Base-by-base conservation (phyloP, 1,139 yeast genomes). In the Citeromyces siamensis region DNA sequence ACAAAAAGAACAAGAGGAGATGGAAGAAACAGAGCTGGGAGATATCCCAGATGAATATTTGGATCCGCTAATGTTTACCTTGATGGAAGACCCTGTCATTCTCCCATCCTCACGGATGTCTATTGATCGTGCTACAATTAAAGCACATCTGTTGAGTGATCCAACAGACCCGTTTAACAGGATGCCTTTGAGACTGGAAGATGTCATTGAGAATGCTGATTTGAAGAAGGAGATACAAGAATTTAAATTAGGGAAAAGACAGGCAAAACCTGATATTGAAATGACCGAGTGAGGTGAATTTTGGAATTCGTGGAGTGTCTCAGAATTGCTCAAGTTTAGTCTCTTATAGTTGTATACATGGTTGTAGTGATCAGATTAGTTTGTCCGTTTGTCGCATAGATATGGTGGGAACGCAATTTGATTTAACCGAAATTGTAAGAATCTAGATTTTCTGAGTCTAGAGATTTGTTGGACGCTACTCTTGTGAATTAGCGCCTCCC, bases 131-230 rank as follows among this genome's bases (percentile, higher is more conserved):
- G 71, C 93, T 17, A 93, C 97, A 1, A 83, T 93, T 50, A 88
- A 86, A 53, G 85, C 95, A 1, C 98, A 93, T 64, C 64, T 93
- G 43, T 69, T 93, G 54, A 83, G 90, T 61, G 97, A 90, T 59
- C 74, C 95, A 1, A 88, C 95, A 1, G 99, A 93, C 62, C 99
- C 99, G 9, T 93, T 93, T 60, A 93, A 90, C 58, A 75, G 99
- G 59, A 68, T 78, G 59, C 97, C 98, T 2, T 64, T 93, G 46
- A 85, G 75, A 49, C 59, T 90, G 37, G 97, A 88, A 45, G 95
- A 93, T 46, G 95, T 86, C 18, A 56, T 70, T 18, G 94, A 93
- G 19, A 77, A 85, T 56, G 63, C 61, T 1, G 93, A 78, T 42
- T 63, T 86, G 51, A 77, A 67, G 51, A 52, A 56, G 32, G 71